Base-by-base conservation (phyloP, 345 rosid genomes). In the Cardamine resedifolia region DNA sequence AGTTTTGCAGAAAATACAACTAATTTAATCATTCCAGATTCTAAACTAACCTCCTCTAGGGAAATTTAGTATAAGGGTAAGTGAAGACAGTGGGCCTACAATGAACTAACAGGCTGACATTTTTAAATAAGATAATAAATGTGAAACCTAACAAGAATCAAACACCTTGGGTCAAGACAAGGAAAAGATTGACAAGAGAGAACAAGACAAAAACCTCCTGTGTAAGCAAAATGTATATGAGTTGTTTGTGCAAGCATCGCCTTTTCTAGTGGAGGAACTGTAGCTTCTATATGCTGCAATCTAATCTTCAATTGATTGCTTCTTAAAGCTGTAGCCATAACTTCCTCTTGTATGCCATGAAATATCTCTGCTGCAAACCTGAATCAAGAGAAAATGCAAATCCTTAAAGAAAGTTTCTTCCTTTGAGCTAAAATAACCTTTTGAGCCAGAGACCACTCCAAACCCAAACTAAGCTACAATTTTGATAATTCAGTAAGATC, bases 291-390 rank as follows among this genome's bases (percentile, higher is more conserved):
- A 55, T 78, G 77, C 80, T 84, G 84, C 58, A 88, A 80, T 55
- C 96, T 90, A 33, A 83, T 83, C 75, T 56, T 79, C 73, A 95
- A 81, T 26, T 83, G 88, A 74, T 83, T 91, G 76, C 96, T 95
- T 84, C 96, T 87, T 64, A 96, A 90, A 76, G 96, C 88, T 47
- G 96, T 90, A 52, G 63, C 82, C 79, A 78, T 83, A 55, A 84
- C 90, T 78, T 86, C 90, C 76, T 91, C 96, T 71, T 91, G 99
- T 79, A 95, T 77, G 7, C 94, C 99, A 73, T 90, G 99, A 66
- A 95, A 95, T 68, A 95, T 89, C 81, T 91, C 97, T 44, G 92
- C 90, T 20, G 97, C 97, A 87, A 86, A 91, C 70, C 99, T 95
- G 77, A 71, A 73, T 59, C 66, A 55, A 51, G 10, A 43, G 30